Evolutionary conservation across 208 protist genomes (phyloP).

Genomic region (Crithidia bombi): DNA sequence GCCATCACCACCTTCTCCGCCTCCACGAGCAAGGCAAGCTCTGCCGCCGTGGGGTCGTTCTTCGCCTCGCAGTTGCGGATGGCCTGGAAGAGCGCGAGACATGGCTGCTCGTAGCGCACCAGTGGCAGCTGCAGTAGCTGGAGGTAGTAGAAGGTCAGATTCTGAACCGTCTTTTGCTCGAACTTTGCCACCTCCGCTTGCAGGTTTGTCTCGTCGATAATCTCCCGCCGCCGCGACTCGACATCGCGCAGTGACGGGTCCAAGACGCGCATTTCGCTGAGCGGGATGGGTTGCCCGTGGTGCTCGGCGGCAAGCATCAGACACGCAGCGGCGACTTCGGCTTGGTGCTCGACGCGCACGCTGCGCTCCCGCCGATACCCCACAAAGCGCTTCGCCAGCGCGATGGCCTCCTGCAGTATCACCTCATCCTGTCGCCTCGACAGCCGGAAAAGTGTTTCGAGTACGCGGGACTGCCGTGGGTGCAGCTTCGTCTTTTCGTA

Average conservation of each 20-base stretch:
- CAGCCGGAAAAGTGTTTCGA: constrained; percentile 62
- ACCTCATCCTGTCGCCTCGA: constrained; percentile 41
- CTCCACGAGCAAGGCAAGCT: constrained; percentile 44
- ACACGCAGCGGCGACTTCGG: constrained; percentile 68
- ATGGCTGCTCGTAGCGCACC: constrained; percentile 57
- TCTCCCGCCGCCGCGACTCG: constrained; percentile 53
- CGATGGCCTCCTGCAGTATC: constrained; percentile 46
- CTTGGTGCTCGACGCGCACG: constrained; percentile 50
- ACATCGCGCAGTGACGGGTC: constrained; percentile 65
- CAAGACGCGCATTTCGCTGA: constrained; percentile 65
- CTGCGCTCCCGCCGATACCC: constrained; percentile 57
- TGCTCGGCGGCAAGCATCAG: constrained; percentile 73
- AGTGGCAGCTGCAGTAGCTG: constrained; percentile 64
- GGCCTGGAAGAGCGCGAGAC: constrained; percentile 46
- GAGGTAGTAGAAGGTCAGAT: constrained; percentile 69
- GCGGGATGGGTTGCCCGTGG: constrained; percentile 56
- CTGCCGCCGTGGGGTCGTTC: constrained; percentile 7
- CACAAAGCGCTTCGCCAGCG: constrained; percentile 57
- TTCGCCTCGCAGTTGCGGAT: constrained; percentile 29
- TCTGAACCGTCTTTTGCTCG: constrained; percentile 38
- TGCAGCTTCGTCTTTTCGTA: constrained; percentile 54
- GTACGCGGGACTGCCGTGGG: constrained; percentile 44
- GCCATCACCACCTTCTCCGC: constrained; percentile 59
- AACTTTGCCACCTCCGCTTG: constrained; percentile 40
- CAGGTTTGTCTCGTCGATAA: constrained; percentile 48